These are phyloP conservation scores for Sugiyamaella smithiae DNA, from an alignment of 805 yeast species.

Conservation along the genomic window DNA sequence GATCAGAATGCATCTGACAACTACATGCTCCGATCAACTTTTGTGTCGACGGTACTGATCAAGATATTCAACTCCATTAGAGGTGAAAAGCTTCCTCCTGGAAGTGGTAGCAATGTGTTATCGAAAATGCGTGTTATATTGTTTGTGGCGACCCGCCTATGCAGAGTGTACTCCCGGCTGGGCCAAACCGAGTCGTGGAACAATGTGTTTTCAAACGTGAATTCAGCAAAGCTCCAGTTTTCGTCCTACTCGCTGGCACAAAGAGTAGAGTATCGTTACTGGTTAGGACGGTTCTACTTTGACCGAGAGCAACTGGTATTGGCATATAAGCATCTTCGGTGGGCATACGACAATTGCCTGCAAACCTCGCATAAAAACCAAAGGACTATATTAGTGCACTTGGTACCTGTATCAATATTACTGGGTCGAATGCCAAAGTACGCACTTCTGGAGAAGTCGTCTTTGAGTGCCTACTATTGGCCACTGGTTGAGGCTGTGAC, in stretches of 20 bases:
- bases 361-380: slow-evolving; percentile 34
- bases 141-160: slow-evolving; percentile 52
- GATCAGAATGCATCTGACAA: slow-evolving; percentile 21
- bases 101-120: slow-evolving; percentile 7
- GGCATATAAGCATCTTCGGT: slow-evolving; percentile 52
- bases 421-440: slow-evolving; percentile 53
- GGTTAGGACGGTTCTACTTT: slow-evolving; percentile 55
- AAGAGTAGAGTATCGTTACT: slow-evolving; percentile 54
- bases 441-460: slow-evolving; percentile 27
- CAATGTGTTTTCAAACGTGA: slow-evolving; percentile 56
- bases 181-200: slow-evolving; percentile 35
- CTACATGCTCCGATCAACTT: slow-evolving; percentile 36
- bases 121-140: slow-evolving; percentile 50
- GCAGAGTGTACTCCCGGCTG: slow-evolving; percentile 51
- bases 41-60: slow-evolving; percentile 52
- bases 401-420: slow-evolving; percentile 52
- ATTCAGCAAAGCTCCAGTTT: slow-evolving; percentile 45
- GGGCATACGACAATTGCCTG: slow-evolving; percentile 49
- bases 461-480: slow-evolving; percentile 37
- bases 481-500: slow-evolving; percentile 40
- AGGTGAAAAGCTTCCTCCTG: slow-evolving; percentile 40
- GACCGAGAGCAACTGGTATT: slow-evolving; percentile 50
- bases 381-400: slow-evolving; percentile 43
- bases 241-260: slow-evolving; percentile 44
- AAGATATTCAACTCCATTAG: slow-evolving; percentile 61